A percentile compares a stretch with the other conserved stretches of the same genome.
Evolutionary conservation across 148 eudicot species (phyloP).

Genomic region (Diospyros kaki): DNA sequence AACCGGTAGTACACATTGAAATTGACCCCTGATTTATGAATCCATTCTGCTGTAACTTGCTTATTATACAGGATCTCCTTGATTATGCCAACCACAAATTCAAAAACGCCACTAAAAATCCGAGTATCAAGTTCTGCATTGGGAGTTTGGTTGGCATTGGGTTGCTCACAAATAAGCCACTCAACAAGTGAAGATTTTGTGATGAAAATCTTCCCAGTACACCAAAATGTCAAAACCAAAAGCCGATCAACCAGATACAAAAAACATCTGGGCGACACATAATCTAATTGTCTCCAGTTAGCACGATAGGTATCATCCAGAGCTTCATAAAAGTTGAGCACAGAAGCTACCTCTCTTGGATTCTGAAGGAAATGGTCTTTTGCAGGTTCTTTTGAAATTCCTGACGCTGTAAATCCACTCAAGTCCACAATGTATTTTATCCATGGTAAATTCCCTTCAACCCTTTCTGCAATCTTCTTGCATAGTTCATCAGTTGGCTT

Average conservation of each 20-base stretch:
- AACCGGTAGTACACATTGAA: not conserved
- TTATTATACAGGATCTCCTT: no score
- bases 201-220: slow-evolving; percentile 22
- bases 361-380: not conserved
- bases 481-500: slow-evolving; percentile 13
- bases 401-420: not conserved
- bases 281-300: slow-evolving; percentile 18
- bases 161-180: slow-evolving; percentile 16
- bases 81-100: slow-evolving; percentile 19
- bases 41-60: slow-evolving; percentile 26
- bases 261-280: slow-evolving; percentile 45
- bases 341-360: not conserved
- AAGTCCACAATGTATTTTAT: slow-evolving; percentile 15
- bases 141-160: not conserved
- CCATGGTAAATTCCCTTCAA: slow-evolving; percentile 25
- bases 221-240: slow-evolving; percentile 31
- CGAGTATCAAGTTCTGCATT: not conserved
- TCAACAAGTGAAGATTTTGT: slow-evolving; percentile 38
- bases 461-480: slow-evolving; percentile 18
- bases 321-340: slow-evolving; percentile 3
- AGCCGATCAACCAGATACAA: slow-evolving; percentile 52
- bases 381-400: not conserved
- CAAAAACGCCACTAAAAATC: not conserved
- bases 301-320: slow-evolving; percentile 16
- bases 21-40: slow-evolving; percentile 8